Evolutionary conservation across 2,329 filamentous ascomycete genomes (phyloP), one percentile per base, ranked within the genome.

Genomic region (Colletotrichum filicis): DNA sequence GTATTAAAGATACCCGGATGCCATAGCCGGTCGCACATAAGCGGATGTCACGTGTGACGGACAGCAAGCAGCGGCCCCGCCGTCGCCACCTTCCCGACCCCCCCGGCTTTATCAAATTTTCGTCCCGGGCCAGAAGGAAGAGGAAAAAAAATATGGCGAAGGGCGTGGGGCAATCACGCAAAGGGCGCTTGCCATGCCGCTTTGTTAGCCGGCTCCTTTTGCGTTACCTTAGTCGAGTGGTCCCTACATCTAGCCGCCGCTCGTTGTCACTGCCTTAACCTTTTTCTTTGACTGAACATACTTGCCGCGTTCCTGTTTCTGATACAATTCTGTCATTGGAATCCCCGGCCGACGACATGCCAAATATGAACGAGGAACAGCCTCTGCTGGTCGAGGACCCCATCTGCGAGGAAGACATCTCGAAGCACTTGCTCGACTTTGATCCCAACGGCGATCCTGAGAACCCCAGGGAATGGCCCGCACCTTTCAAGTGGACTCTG

Each of bases 391-490:
- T 73, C 0, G 66, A 73, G 19, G 71, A 71, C 24, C 66, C 71
- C 24, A 60, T 73, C 35, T 70, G 71, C 56, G 71, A 73, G 49
- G 66, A 70, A 37, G 60, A 71, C 1, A 28, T 70, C 5, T 70
- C 71, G 24, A 73, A 73, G 60, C 71, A 71, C 24, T 12, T 73
- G 49, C 71, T 73, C 5, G 73, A 74, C 26, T 77, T 76, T 37
- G 71, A 76, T 26, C 73, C 73, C 59, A 65, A 76, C 28, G 75
- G 73, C 65, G 75, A 77, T 32, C 22, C 49, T 2, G 75, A 75
- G 22, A 88, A 90, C 75, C 89, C 89, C 2, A 78, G 86, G 67
- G 84, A 89, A 67, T 91, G 89, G 89, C 83, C 87, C 0, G 75
- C 76, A 3, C 74, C 81, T 1, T 89, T 87, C 80, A 89, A 90